Base-by-base conservation (phyloP, 345 rosid species). In the Cardamine occulta region DNA sequence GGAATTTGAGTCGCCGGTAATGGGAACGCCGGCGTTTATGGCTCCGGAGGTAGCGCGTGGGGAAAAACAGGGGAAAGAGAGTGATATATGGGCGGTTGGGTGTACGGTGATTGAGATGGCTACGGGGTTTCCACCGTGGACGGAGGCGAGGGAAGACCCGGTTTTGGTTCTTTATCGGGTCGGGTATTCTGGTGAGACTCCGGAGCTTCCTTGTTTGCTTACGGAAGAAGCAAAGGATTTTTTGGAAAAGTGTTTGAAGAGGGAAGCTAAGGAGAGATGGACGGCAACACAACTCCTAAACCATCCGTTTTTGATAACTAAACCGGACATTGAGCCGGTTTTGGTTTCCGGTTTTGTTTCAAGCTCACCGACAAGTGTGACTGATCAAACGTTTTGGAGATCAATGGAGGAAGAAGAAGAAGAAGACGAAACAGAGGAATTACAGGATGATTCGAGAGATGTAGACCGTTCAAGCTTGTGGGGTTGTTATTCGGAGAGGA, bases 41-140 rank as follows among this genome's bases (percentile, higher is more conserved):
- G 91, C 96, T 0, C 94, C 97, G 2, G 97, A 93, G 84, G 90
- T 79, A 80, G 96, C 96, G 66, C 91, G 94, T 70, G 96, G 94
- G 54, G 90, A 84, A 21, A 82, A 80, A 63, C 96, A 90, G 74
- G 88, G 96, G 81, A 52, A 49, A 5, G 75, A 87, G 13, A 72
- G 87, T 57, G 97, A 90, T 70, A 53, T 90, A 32, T 90, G 97
- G 96, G 84, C 87, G 4, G 58, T 86, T 13, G 97, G 97, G n/a
- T 93, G 97, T 79, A 86, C 94, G 29, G 64, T 88, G n/a, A 78
- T 93, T 0, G 97, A 93, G 81, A 90, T 93, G 96, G 90, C 82
- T 13, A 89, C 85, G 3, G 97, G 96, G 3, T 75, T 76, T 4
- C 35, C 81, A 0, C 89, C 88, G 40, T 88, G 93, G 93, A 55